phyloP scores from a whole-genome alignment of 2,329 filamentous ascomycete genomes.

The Aspergillus pseudoglaucus region DNA sequence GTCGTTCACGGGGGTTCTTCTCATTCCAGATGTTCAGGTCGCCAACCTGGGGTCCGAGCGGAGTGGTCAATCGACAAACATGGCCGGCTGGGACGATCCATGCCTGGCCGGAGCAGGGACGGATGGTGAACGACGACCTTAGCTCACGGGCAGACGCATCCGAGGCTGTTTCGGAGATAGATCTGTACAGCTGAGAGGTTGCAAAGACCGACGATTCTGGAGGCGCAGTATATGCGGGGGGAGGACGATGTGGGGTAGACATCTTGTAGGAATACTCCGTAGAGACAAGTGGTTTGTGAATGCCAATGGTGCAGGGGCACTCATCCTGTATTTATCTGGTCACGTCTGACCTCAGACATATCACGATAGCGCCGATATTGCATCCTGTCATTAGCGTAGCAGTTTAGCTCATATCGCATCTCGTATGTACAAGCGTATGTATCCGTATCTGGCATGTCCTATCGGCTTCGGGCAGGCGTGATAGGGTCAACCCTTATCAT shows the following conservation, averaged over 20 bases:
- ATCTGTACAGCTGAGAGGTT: slow-evolving; percentile 29
- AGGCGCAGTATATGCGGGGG: slow-evolving; percentile 34
- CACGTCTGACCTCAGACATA: neutral
- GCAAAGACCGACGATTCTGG: slow-evolving; percentile 30
- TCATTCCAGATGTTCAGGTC: slow-evolving; percentile 78
- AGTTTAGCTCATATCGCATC: neutral
- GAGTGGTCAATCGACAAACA: slow-evolving; percentile 68
- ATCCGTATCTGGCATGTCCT: neutral
- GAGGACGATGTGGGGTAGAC: slow-evolving; percentile 25
- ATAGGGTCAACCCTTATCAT: slow-evolving; percentile 9
- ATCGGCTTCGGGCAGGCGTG: neutral
- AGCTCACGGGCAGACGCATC: slow-evolving; percentile 21
- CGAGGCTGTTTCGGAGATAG: slow-evolving; percentile 31
- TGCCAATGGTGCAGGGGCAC: neutral
- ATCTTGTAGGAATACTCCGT: slow-evolving; percentile 11
- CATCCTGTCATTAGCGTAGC: too few relatives aligned
- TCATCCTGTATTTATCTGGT: neutral
- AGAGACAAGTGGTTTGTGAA: neutral
- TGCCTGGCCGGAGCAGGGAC: slow-evolving; percentile 66
- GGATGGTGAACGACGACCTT: slow-evolving; percentile 53
- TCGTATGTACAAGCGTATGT: neutral
- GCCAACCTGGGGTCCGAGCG: slow-evolving; percentile 71
- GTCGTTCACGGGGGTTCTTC: slow-evolving; percentile 68
- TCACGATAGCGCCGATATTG: neutral
- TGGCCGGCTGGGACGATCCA: slow-evolving; percentile 64